Evolutionary conservation across 768 basidiomycete genomes (phyloP).

Genomic region (Lactifluus echinatus): DNA sequence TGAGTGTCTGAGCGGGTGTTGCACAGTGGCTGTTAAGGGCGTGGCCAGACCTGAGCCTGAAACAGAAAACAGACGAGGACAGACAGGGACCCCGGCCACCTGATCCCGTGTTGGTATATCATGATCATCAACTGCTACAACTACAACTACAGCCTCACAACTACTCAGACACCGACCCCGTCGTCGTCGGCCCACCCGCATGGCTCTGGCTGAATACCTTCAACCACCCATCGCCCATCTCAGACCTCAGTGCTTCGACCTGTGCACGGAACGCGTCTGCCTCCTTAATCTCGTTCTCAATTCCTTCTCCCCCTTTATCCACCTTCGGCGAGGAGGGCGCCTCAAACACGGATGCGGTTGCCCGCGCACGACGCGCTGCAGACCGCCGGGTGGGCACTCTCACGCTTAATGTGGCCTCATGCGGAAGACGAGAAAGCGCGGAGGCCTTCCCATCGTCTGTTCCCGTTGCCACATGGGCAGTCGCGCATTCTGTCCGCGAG

Average conservation of each 20-base stretch:
- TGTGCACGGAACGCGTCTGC: slow-evolving; percentile 67
- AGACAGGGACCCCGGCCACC: too few species aligned
- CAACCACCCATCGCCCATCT: slow-evolving; percentile 87
- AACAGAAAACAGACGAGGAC: not conserved
- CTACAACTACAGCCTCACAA: not conserved
- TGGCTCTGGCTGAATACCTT: slow-evolving; percentile 73
- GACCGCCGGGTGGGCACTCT: slow-evolving; percentile 29
- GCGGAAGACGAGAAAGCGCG: slow-evolving; percentile 20
- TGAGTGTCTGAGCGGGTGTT: slow-evolving; percentile 3
- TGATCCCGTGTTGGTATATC: not conserved
- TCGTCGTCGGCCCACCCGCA: not conserved
- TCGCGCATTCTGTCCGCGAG: slow-evolving; percentile 15
- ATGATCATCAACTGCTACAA: not conserved
- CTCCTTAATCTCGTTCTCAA: slow-evolving; percentile 34
- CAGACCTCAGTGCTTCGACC: slow-evolving; percentile 75
- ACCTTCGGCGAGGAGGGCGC: slow-evolving; percentile 28
- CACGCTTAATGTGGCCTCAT: slow-evolving; percentile 18
- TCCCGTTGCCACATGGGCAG: slow-evolving; percentile 1
- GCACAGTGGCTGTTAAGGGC: not conserved
- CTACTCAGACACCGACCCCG: not conserved
- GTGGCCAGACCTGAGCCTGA: not conserved
- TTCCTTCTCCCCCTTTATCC: slow-evolving; percentile 22
- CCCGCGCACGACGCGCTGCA: slow-evolving; percentile 40
- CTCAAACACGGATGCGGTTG: slow-evolving; percentile 59
- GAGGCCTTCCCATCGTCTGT: slow-evolving; percentile 4